A percentile compares a stretch with the other conserved stretches of the same genome.
phyloP scores from a whole-genome alignment of 768 basidiomycete genomes.

The Calocera viscosa region DNA sequence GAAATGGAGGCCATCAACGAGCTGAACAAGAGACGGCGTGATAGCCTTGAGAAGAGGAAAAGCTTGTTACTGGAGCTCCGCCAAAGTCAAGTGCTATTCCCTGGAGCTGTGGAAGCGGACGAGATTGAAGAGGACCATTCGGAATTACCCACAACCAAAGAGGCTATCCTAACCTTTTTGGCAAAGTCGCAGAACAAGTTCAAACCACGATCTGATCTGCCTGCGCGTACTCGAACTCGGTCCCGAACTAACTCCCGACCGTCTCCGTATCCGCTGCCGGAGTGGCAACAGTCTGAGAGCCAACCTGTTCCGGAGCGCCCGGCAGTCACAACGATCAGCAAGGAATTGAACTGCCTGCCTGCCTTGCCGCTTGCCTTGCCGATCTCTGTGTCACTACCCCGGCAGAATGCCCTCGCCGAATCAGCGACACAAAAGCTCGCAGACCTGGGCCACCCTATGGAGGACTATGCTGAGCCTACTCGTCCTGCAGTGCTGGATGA shows the following conservation, averaged over 20 bases:
- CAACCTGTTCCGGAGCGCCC: background rate
- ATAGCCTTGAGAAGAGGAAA: background rate
- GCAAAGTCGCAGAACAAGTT: constrained; percentile 1
- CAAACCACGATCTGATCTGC: background rate
- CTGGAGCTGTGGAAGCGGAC: background rate
- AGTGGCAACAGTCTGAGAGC: background rate
- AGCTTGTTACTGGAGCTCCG: background rate
- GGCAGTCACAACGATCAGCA: too few relatives aligned
- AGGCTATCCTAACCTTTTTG: background rate
- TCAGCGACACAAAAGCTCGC: too few relatives aligned
- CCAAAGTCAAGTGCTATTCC: background rate
- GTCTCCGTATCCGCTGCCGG: background rate
- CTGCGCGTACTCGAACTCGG: background rate
- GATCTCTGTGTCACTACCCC: background rate
- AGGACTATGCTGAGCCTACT: background rate
- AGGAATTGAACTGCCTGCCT: background rate
- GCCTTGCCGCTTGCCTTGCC: background rate
- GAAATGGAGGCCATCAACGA: background rate
- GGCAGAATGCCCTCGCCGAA: background rate
- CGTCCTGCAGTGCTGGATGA: background rate
- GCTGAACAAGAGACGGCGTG: background rate
- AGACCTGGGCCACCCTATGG: too few relatives aligned
- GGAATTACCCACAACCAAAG: background rate
- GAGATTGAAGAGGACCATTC: background rate
- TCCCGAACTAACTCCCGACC: background rate